These are phyloP conservation scores for Gossypium aridum DNA, from an alignment of 441 rosid genomes.

Conservation along the genomic window DNA sequence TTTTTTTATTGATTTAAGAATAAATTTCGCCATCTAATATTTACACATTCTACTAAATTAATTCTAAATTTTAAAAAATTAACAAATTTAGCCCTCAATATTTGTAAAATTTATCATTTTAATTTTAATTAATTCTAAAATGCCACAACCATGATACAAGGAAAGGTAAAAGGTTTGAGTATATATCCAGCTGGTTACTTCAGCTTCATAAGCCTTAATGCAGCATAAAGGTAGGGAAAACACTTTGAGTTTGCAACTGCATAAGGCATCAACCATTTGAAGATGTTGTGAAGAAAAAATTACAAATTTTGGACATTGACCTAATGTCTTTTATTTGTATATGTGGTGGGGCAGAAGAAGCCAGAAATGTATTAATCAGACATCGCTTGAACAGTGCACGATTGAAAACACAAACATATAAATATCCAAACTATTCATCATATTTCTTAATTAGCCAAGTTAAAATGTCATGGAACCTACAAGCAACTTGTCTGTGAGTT, in stretches of 20 bases:
- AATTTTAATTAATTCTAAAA: not conserved
- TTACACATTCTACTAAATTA: too few species aligned
- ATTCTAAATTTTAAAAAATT: too few species aligned
- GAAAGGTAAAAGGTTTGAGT: not conserved
- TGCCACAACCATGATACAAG: not conserved
- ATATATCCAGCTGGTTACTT: not conserved
- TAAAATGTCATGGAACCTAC: slow-evolving; percentile 56
- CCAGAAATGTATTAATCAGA: slow-evolving; percentile 7
- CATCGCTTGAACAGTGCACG: slow-evolving; percentile 1
- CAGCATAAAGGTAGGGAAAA: not conserved
- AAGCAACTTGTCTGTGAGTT: slow-evolving; percentile 95
- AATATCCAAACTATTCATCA: slow-evolving; percentile 1
- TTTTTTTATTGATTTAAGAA: too few species aligned
- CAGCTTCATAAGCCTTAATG: slow-evolving; percentile 2
- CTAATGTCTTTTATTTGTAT: not conserved
- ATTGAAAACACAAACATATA: slow-evolving; percentile 7
- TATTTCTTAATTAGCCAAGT: slow-evolving; percentile 14
- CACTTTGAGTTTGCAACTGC: not conserved
- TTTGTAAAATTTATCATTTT: too few species aligned
- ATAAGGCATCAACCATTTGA: not conserved
- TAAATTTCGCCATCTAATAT: too few species aligned
- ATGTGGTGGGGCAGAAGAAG: not conserved
- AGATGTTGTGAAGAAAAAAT: not conserved
- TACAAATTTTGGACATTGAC: not conserved
- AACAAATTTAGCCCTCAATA: too few species aligned